Base-by-base conservation (phyloP, 805 yeast species). In the Tetrapisispora taiwanensis region DNA sequence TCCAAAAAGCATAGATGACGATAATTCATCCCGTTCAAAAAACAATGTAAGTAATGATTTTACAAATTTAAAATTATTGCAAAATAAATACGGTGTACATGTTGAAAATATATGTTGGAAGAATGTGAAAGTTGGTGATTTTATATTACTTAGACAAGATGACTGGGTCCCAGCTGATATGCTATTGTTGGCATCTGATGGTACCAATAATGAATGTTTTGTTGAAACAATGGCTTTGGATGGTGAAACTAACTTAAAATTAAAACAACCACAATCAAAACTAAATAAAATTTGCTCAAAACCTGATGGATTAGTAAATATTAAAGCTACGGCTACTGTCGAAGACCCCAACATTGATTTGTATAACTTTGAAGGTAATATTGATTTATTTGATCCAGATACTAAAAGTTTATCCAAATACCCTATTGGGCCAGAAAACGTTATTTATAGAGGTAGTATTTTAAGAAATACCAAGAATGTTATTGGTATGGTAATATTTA, bases 181-280 rank as follows among this genome's bases (percentile, higher is more conserved):
- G 2, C 59, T 92, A 2, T 54, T 92, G 2, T 58, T 92, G 35
- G 74, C 89, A 1, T 77, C 87, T 3, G 74, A 74, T 41, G 79
- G 79, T 4, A 62, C 63, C 32, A 76, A 78, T 32, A 74, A 73
- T 49, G 88, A 82, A 33, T 75, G 79, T 46, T 85, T 77, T 51
- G 79, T 89, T 17, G 99, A 92, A 62, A 92, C 99, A 1, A 88
- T 90, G 90, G 98, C 95, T 1, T 70, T 92, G 40, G 98, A 92
- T 64, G 99, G 99, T 41, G 98, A 92, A 63, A 92, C 97, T 0
- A 90, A 88, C 58, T 69, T 92, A 48, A 92, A 92, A 61, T 72
- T 84, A 7, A 79, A 77, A 53, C 66, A 68, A 17, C 84, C 95
- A 0, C 83, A 81, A 48, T 69, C 73, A 2, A 84, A 79, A 48